phyloP scores from a whole-genome alignment of 2,329 filamentous ascomycete species.

The Tolypocladium inflatum region DNA sequence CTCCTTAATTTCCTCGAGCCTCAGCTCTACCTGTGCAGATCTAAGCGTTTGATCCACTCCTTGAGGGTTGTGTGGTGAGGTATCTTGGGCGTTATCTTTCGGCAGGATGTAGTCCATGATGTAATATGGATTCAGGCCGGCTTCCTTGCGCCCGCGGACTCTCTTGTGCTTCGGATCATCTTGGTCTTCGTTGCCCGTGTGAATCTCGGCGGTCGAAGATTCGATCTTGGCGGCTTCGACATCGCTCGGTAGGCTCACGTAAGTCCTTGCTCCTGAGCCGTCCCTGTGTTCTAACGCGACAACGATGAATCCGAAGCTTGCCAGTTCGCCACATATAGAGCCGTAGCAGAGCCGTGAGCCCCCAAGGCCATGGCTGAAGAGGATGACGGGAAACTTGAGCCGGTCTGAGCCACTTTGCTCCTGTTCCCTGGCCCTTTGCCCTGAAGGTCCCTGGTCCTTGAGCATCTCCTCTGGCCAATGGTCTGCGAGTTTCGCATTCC shows the following conservation, averaged over 20 bases:
- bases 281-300: constrained; percentile 57
- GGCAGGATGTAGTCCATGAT: constrained; percentile 55
- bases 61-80: constrained; percentile 43
- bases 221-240: constrained; percentile 22
- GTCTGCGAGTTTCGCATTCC: constrained; percentile 49
- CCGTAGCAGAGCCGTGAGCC: constrained; percentile 55
- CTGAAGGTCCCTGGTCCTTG: constrained; percentile 21
- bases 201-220: constrained; percentile 15
- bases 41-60: constrained; percentile 52
- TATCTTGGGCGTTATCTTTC: constrained; percentile 41
- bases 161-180: constrained; percentile 22
- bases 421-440: constrained; percentile 11
- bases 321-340: constrained; percentile 55
- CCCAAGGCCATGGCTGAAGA: constrained; percentile 59
- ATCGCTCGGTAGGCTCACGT: constrained; percentile 44
- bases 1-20: constrained; percentile 56
- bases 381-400: constrained; percentile 49
- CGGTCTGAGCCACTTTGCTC: constrained; percentile 14
- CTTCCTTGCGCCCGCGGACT: constrained; percentile 15
- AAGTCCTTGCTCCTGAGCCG: constrained; percentile 51
- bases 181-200: constrained; percentile 9
- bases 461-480: constrained; percentile 38
- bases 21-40: constrained; percentile 51
- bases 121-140: constrained; percentile 27
- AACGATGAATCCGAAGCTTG: constrained; percentile 56